These are phyloP conservation scores for Phenoliferia sp. DNA, from an alignment of 1,284 basidiomycete species.

Conservation along the genomic window DNA sequence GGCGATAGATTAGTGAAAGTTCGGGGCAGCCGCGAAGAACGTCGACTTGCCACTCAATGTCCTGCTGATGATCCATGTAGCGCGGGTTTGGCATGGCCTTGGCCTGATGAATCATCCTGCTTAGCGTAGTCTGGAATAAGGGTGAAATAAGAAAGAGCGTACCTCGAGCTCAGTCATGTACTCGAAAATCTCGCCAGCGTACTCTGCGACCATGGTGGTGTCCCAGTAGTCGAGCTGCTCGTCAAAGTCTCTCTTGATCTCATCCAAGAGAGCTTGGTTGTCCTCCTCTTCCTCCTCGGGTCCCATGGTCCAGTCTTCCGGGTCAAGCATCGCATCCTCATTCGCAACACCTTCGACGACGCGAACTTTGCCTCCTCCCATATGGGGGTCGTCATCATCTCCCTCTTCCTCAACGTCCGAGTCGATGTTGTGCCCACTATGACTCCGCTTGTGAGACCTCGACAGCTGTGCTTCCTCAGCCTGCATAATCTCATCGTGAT, in stretches of 20 bases:
- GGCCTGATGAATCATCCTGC: constrained; percentile 50
- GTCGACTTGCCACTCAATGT: constrained; percentile 73
- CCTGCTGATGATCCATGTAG: constrained; percentile 92
- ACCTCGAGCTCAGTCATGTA: constrained; percentile 94
- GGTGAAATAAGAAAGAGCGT: constrained; percentile 8
- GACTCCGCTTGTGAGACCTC: background rate
- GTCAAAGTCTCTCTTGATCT: constrained; percentile 42
- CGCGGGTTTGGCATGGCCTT: constrained; percentile 85
- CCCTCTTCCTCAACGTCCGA: constrained; percentile 46
- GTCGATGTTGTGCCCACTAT: constrained; percentile 4
- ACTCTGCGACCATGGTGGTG: constrained; percentile 96
- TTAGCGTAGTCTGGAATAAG: background rate
- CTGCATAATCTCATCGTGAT: background rate
- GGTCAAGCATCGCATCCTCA: constrained; percentile 11
- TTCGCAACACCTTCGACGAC: constrained; percentile 13
- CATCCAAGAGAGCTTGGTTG: constrained; percentile 33
- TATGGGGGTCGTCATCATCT: constrained; percentile 43
- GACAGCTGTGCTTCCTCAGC: background rate
- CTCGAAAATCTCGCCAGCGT: constrained; percentile 91
- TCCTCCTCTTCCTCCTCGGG: constrained; percentile 24
- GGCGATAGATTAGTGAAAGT: background rate
- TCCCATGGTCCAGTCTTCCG: constrained; percentile 24
- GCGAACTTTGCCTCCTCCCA: constrained; percentile 30
- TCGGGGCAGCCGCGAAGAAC: background rate
- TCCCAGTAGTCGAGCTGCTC: constrained; percentile 76